Conservation (phyloP, 2,329 filamentous ascomycete genomes). For the Paradendryphiella salina region DNA sequence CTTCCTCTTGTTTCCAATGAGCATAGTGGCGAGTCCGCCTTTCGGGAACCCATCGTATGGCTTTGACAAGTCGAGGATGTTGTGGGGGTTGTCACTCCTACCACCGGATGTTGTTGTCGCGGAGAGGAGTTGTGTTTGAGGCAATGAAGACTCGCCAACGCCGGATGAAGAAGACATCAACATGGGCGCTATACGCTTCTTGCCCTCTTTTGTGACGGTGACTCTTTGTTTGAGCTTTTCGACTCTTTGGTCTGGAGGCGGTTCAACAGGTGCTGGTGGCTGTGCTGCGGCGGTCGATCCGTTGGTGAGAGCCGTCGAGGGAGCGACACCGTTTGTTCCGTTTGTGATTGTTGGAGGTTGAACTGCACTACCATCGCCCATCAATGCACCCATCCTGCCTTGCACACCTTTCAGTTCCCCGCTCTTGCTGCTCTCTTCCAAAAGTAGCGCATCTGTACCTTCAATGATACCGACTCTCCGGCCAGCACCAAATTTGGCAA, state of each 20-base stretch:
- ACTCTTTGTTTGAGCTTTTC: slow-evolving; percentile 85
- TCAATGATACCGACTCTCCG: slow-evolving; percentile 90
- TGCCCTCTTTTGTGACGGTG: slow-evolving; percentile 93
- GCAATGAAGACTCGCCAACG: slow-evolving; percentile 82
- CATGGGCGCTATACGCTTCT: slow-evolving; percentile 90
- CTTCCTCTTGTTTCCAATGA: slow-evolving; percentile 93
- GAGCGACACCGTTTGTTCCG: slow-evolving; percentile 54
- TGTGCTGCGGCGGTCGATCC: slow-evolving; percentile 53
- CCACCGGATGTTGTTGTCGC: slow-evolving; percentile 64
- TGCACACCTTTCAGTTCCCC: slow-evolving; percentile 88
- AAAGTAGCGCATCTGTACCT: slow-evolving; percentile 80
- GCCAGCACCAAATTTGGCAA: slow-evolving; percentile 90
- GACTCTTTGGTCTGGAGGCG: slow-evolving; percentile 58
- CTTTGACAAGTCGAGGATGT: slow-evolving; percentile 85
- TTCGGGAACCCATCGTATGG: slow-evolving; percentile 91
- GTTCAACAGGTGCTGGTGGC: slow-evolving; percentile 26
- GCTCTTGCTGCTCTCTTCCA: slow-evolving; percentile 91
- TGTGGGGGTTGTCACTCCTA: slow-evolving; percentile 74
- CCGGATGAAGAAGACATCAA: slow-evolving; percentile 84
- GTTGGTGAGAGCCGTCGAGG: slow-evolving; percentile 49
- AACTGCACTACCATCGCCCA: slow-evolving; percentile 70
- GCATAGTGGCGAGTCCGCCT: slow-evolving; percentile 80
- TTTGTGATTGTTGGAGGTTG: slow-evolving; percentile 60
- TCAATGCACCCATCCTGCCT: slow-evolving; percentile 95
- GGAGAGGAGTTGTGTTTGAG: slow-evolving; percentile 84